Conservation (phyloP, 257 asterid genomes). For the Solanum pimpinellifolium region DNA sequence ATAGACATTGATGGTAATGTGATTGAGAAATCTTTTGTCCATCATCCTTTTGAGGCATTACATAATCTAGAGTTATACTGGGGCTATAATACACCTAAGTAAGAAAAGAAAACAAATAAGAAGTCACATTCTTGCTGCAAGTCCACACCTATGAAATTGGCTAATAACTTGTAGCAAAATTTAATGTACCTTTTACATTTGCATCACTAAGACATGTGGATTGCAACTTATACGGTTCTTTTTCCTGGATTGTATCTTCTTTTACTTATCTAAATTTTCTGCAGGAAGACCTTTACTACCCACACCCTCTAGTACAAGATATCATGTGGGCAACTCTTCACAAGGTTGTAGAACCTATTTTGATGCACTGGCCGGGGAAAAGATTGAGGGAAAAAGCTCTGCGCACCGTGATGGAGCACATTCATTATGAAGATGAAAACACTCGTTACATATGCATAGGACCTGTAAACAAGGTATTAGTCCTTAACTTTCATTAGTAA, state of each 20-base stretch:
- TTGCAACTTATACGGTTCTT: neutral
- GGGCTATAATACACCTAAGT: neutral
- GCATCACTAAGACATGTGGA: neutral
- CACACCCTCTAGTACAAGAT: constrained; percentile 85
- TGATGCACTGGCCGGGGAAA: constrained; percentile 91
- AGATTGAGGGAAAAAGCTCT: constrained; percentile 77
- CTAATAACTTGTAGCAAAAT: neutral
- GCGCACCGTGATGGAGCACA: constrained; percentile 66
- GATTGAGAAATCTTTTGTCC: neutral
- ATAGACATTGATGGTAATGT: neutral
- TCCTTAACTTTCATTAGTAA: neutral
- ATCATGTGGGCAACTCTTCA: constrained; percentile 87
- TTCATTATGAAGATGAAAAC: constrained; percentile 97
- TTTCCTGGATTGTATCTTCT: neutral
- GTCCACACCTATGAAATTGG: neutral
- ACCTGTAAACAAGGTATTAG: constrained; percentile 85
- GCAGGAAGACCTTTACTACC: constrained; percentile 99
- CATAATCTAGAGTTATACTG: neutral
- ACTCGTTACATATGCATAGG: constrained; percentile 93
- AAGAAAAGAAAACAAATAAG: neutral
- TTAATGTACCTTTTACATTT: neutral
- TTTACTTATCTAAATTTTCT: constrained; percentile 4
- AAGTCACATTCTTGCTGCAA: neutral
- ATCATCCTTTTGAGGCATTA: neutral
- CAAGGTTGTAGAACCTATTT: constrained; percentile 72